Percentiles rank a stretch among this genome's conserved stretches.
phyloP scores from a whole-genome alignment of 257 asterid species.

The Catharanthus roseus region DNA sequence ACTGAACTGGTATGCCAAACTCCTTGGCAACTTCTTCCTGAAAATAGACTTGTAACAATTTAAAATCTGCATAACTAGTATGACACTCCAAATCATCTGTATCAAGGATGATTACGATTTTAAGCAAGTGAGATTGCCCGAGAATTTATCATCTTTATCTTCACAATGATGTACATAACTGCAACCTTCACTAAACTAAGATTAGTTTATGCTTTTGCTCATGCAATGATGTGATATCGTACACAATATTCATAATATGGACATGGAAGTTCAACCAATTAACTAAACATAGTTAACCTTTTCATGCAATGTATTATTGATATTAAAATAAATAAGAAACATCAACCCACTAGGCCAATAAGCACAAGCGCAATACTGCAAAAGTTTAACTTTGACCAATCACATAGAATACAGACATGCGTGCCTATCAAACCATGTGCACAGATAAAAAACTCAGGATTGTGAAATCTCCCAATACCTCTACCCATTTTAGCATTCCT shows the following conservation, averaged over 20 bases:
- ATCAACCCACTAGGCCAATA: background rate
- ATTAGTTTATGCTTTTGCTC: background rate
- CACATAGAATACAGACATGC: background rate
- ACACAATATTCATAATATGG: background rate
- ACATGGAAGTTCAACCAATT: background rate
- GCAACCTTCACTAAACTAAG: background rate
- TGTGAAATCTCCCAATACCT: background rate
- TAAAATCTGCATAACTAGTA: background rate
- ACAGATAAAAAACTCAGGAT: background rate
- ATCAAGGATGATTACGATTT: background rate
- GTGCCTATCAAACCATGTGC: background rate
- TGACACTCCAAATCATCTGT: background rate
- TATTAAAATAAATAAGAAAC: background rate
- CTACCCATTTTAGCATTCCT: background rate
- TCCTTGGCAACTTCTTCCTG: conserved; percentile 89
- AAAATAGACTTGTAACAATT: conserved; percentile 16
- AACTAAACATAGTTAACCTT: too few species aligned
- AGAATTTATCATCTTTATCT: background rate
- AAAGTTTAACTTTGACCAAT: background rate
- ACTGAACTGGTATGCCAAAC: conserved; percentile 70
- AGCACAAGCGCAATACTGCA: background rate
- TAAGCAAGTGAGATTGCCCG: background rate
- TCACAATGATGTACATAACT: background rate
- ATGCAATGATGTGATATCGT: background rate
- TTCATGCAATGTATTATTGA: background rate